Percentiles rank a stretch among this genome's conserved stretches.
Conservation (phyloP, 2,329 filamentous ascomycete species). For the Alternaria postmessia region DNA sequence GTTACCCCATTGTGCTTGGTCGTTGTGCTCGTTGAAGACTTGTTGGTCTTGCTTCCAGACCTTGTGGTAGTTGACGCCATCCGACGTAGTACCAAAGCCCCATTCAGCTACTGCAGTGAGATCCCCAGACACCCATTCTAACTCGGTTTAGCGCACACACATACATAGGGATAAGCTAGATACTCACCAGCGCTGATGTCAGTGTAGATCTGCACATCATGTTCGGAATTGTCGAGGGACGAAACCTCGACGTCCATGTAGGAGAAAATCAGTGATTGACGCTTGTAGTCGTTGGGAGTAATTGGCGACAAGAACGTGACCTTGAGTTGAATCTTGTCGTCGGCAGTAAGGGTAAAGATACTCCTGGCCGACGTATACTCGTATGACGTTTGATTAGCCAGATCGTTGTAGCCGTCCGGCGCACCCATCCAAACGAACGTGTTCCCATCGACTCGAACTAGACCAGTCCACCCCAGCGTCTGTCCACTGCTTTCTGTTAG, state of each 20-base stretch:
- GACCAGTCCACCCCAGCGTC: conserved; percentile 70
- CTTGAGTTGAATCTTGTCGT: conserved; percentile 67
- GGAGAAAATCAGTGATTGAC: conserved; percentile 74
- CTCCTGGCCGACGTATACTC: conserved; percentile 77
- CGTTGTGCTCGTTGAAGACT: conserved; percentile 56
- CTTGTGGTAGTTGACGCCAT: conserved; percentile 67
- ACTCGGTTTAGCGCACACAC: conserved; percentile 15
- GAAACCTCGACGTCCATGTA: conserved; percentile 71
- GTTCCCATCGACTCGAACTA: conserved; percentile 69
- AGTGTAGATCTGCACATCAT: conserved; percentile 74
- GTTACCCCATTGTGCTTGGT: conserved; percentile 63
- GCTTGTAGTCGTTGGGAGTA: conserved; percentile 69
- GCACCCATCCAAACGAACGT: conserved; percentile 52
- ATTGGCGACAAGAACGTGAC: conserved; percentile 76
- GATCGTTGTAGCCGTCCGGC: conserved; percentile 55
- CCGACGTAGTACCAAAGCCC: conserved; percentile 59
- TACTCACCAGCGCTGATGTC: conserved; percentile 73
- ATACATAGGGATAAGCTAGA: no score
- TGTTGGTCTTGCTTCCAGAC: conserved; percentile 58
- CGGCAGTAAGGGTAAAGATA: conserved; percentile 73
- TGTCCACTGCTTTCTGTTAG: conserved; percentile 56
- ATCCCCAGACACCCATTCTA: conserved; percentile 78
- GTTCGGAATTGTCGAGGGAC: conserved; percentile 68
- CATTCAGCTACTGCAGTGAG: conserved; percentile 65
- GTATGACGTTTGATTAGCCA: conserved; percentile 68